phyloP scores from a whole-genome alignment of 768 basidiomycete species.

The Lactarius akahatsu region DNA sequence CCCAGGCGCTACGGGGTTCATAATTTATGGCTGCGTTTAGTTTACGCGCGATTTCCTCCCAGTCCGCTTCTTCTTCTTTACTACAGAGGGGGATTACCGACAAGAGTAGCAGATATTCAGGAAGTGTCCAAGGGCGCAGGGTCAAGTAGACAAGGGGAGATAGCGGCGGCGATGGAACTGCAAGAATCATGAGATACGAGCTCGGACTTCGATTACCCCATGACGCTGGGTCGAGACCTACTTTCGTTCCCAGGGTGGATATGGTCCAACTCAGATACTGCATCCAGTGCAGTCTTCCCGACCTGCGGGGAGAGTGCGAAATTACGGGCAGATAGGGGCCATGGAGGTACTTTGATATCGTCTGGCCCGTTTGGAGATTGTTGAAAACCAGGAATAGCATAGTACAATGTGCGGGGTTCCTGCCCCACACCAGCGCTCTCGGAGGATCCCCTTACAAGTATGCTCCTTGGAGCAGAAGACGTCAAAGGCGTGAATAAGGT shows the following conservation, averaged over 20 bases:
- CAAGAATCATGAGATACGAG: neutral
- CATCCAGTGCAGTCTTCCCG: conserved; percentile 27
- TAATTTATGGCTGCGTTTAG: conserved; percentile 13
- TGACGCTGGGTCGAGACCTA: neutral
- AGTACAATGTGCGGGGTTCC: conserved; percentile 26
- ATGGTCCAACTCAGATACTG: conserved; percentile 22
- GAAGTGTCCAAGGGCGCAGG: conserved; percentile 25
- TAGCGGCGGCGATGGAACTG: conserved; percentile 21
- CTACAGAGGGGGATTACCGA: conserved; percentile 14
- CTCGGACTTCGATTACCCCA: neutral
- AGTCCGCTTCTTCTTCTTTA: conserved; percentile 11
- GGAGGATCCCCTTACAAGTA: conserved; percentile 15
- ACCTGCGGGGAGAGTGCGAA: conserved; percentile 19
- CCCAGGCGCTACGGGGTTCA: conserved; percentile 24
- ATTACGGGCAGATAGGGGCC: conserved; percentile 21
- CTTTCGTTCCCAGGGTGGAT: conserved; percentile 2
- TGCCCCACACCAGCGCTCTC: conserved; percentile 15
- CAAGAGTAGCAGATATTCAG: conserved; percentile 27
- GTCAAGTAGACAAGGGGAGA: conserved; percentile 25
- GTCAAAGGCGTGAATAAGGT: conserved; percentile 24
- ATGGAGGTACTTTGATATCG: conserved; percentile 19
- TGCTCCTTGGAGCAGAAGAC: conserved; percentile 17
- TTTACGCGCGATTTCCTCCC: conserved; percentile 24
- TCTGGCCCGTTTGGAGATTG: conserved; percentile 25
- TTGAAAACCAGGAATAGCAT: conserved; percentile 29